Percentiles rank a stretch among this genome's conserved stretches.
These are phyloP conservation scores for Straminergon stramineum DNA, from an alignment of 225 moss, liverwort and hornwort genomes.

Conservation along the genomic window DNA sequence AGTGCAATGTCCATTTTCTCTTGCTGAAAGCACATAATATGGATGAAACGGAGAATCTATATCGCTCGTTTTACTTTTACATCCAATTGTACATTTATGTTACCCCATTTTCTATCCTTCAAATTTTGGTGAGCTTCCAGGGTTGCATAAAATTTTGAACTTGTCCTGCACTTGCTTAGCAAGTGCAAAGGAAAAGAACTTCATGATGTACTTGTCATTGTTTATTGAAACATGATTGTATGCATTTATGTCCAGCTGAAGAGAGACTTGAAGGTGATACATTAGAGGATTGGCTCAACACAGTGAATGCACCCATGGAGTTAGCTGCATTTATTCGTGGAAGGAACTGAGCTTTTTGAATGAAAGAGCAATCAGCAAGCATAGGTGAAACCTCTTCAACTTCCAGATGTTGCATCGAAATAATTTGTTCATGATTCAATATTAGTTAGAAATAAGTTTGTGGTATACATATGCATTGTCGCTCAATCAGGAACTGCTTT, in stretches of 20 bases:
- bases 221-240: not conserved
- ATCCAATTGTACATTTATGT: not conserved
- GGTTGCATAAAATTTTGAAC: not conserved
- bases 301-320: constrained; percentile 81
- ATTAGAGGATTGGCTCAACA: constrained; percentile 80
- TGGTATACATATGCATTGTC: not conserved
- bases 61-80: not conserved
- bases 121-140: not conserved
- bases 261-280: constrained; percentile 75
- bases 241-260: constrained; percentile 40
- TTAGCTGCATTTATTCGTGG: constrained; percentile 85
- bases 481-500: not conserved
- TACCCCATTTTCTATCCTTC: not conserved
- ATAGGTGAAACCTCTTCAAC: constrained; percentile 3
- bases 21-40: not conserved
- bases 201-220: not conserved
- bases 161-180: not conserved
- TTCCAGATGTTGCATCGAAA: not conserved
- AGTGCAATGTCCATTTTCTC: not conserved
- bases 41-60: not conserved
- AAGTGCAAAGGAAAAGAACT: not conserved
- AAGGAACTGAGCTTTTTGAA: constrained; percentile 10
- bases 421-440: not conserved
- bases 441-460: not conserved
- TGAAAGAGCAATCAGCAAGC: not conserved